phyloP scores from a whole-genome alignment of 371 early-diverging fungal species.

The Furculomyces boomerangus region DNA sequence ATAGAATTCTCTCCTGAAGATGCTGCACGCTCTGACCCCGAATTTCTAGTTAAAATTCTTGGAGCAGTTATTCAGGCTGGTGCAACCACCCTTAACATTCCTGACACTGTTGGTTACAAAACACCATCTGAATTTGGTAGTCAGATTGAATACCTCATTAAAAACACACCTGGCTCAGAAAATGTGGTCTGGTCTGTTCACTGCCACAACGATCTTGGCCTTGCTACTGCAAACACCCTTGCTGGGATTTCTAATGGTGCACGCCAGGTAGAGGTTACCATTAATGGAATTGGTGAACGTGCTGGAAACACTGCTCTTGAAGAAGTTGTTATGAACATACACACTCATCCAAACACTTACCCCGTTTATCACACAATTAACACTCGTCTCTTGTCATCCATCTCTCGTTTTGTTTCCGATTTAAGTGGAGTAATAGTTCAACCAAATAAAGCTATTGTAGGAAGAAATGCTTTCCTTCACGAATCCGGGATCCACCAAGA shows the following conservation, averaged over 20 bases:
- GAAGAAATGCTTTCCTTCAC: constrained; percentile 91
- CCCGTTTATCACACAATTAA: constrained; percentile 78
- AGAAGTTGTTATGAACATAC: constrained; percentile 85
- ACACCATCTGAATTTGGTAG: constrained; percentile 76
- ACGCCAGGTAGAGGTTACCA: constrained; percentile 89
- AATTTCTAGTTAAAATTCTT: constrained; percentile 68
- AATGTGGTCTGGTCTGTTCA: constrained; percentile 77
- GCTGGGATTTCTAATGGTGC: constrained; percentile 80
- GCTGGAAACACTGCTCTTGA: constrained; percentile 95
- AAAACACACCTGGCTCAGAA: constrained; percentile 54
- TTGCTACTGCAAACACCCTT: constrained; percentile 90
- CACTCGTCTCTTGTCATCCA: constrained; percentile 66
- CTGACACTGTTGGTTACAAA: constrained; percentile 91
- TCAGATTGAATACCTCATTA: constrained; percentile 58
- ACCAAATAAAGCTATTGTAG: constrained; percentile 94
- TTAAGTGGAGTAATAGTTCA: constrained; percentile 87
- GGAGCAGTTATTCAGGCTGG: constrained; percentile 83
- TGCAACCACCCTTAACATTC: constrained; percentile 88
- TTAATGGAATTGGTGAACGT: constrained; percentile 95
- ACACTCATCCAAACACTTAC: constrained; percentile 66
- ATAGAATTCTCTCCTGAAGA: constrained; percentile 93
- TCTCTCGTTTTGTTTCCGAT: constrained; percentile 72
- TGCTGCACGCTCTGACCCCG: constrained; percentile 73
- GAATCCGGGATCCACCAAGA: constrained; percentile 97
- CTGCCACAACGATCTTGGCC: constrained; percentile 92